Evolutionary conservation across 2,329 filamentous ascomycete genomes (phyloP).

Genomic region (Neofusicoccum umdonicola): DNA sequence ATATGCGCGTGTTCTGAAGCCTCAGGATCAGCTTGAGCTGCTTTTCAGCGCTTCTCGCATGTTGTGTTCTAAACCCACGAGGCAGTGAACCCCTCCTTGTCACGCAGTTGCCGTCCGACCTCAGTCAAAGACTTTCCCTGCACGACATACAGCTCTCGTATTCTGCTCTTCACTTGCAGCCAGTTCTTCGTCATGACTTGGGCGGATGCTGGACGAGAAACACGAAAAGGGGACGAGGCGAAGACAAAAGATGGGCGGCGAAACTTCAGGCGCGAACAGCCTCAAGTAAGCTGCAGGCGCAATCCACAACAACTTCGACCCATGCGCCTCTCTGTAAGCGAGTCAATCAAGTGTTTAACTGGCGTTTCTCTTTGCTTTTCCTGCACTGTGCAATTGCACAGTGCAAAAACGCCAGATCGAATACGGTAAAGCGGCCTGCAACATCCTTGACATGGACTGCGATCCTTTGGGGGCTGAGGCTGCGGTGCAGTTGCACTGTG

Average conservation of each 20-base stretch:
- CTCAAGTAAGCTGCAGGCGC: not conserved
- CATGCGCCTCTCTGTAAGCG: not conserved
- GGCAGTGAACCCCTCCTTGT: not conserved
- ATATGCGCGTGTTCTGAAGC: slow-evolving; percentile 1
- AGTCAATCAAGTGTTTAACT: not conserved
- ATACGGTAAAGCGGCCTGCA: not conserved
- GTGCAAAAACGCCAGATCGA: not conserved
- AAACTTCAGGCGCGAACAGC: no score
- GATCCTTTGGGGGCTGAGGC: not conserved
- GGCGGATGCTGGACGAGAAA: not conserved
- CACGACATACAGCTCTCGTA: slow-evolving; percentile 2
- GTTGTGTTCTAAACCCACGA: not conserved
- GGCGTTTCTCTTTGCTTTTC: no score
- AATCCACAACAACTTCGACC: not conserved
- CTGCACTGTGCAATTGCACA: not conserved
- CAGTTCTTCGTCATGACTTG: slow-evolving; percentile 12
- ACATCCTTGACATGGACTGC: no score
- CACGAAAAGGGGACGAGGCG: not conserved
- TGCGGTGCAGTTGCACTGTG: not conserved
- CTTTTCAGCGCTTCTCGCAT: no score
- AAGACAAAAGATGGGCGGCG: not conserved
- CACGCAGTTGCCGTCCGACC: not conserved
- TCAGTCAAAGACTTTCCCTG: slow-evolving; percentile 4
- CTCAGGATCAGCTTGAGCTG: not conserved
- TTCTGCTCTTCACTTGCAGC: slow-evolving; percentile 2